These are phyloP conservation scores for Syncephalastrum racemosum DNA, from an alignment of 371 early-diverging fungal genomes.

Conservation along the genomic window DNA sequence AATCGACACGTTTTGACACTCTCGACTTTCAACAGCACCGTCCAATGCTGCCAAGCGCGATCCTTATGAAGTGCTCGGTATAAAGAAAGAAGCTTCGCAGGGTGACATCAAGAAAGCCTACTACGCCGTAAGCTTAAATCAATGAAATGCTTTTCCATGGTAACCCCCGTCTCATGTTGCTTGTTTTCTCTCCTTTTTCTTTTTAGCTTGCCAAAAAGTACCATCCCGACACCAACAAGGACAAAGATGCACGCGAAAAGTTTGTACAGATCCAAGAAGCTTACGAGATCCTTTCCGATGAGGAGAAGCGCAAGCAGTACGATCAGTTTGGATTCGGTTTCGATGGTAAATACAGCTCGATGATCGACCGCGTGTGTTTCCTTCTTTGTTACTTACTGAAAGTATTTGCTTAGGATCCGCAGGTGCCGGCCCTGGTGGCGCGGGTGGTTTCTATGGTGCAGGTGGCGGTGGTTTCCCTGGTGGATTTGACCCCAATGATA, in stretches of 20 bases:
- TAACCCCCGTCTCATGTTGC: background rate
- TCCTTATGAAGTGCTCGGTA: slow-evolving; percentile 82
- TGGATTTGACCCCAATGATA: slow-evolving; percentile 65
- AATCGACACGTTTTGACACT: background rate
- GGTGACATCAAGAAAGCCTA: slow-evolving; percentile 95
- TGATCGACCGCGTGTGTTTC: background rate
- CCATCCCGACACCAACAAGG: slow-evolving; percentile 96
- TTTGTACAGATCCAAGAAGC: slow-evolving; percentile 96
- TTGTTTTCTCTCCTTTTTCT: background rate
- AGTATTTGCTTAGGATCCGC: slow-evolving; percentile 6
- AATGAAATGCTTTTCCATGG: background rate
- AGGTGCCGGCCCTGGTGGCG: slow-evolving; percentile 47
- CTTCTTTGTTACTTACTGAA: background rate
- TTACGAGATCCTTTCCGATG: slow-evolving; percentile 92
- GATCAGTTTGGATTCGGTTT: slow-evolving; percentile 86
- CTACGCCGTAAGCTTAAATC: slow-evolving; percentile 60
- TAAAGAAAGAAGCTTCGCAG: slow-evolving; percentile 71
- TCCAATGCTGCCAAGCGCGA: slow-evolving; percentile 56
- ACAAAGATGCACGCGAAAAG: slow-evolving; percentile 86
- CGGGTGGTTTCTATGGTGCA: slow-evolving; percentile 53
- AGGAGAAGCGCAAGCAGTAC: slow-evolving; percentile 83
- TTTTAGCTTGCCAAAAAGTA: slow-evolving; percentile 86
- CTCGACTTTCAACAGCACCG: slow-evolving; percentile 8
- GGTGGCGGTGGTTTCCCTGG: slow-evolving; percentile 66
- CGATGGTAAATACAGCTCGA: slow-evolving; percentile 32